phyloP scores from a whole-genome alignment of 169 alveolate genomes.

The Neospora caninum region DNA sequence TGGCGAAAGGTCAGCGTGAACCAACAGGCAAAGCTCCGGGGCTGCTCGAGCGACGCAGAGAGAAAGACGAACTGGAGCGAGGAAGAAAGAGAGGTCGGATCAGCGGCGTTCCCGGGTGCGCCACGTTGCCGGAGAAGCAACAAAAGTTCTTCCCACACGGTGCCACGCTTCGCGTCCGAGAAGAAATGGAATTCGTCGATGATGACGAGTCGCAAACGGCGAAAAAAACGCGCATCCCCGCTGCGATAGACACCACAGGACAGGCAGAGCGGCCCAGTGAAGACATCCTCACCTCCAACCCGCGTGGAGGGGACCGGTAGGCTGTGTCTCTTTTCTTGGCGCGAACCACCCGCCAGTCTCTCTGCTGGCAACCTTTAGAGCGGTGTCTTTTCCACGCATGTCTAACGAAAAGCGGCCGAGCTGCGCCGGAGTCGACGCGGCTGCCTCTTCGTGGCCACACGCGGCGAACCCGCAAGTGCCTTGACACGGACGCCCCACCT shows the following conservation, averaged over 20 bases:
- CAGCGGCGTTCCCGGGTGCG: neutral
- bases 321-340: too few relatives aligned
- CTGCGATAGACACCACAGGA: neutral
- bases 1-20: constrained; percentile 7
- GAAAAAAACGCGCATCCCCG: neutral
- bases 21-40: neutral
- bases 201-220: neutral
- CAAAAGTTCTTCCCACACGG: constrained; percentile 26
- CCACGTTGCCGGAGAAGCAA: neutral
- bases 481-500: too few relatives aligned
- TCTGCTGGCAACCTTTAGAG: too few relatives aligned
- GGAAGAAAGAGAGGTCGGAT: neutral
- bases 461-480: too few relatives aligned
- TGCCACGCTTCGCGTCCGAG: constrained; percentile 5
- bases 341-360: too few relatives aligned
- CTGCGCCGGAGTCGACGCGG: too few relatives aligned
- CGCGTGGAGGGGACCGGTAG: neutral
- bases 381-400: too few relatives aligned
- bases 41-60: neutral
- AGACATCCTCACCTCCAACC: too few relatives aligned
- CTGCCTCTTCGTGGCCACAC: too few relatives aligned
- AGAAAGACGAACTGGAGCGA: neutral
- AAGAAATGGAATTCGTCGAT: constrained; percentile 2
- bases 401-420: too few relatives aligned
- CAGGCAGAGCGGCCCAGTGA: neutral